Conservation (phyloP, 1,284 basidiomycete genomes). For the Fomes fomentarius region DNA sequence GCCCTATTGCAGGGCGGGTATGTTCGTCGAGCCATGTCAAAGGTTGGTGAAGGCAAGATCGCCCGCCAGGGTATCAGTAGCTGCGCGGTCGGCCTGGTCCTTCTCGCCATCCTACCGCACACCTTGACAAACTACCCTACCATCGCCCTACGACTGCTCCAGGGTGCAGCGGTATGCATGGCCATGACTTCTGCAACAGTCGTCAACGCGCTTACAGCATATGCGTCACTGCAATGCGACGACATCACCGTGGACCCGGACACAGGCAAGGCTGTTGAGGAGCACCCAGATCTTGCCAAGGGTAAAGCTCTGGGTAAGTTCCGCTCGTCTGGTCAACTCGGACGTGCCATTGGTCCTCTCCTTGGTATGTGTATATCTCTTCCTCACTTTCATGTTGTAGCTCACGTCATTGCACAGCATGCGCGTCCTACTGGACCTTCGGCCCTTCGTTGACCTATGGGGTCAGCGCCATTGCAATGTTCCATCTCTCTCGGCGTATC, state of each 20-base stretch:
- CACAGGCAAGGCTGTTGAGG: constrained; percentile 55
- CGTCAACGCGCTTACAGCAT: constrained; percentile 86
- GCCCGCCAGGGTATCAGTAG: constrained; percentile 75
- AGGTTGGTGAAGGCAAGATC: constrained; percentile 77
- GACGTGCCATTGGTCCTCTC: constrained; percentile 86
- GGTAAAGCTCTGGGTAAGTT: constrained; percentile 86
- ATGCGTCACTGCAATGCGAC: constrained; percentile 86
- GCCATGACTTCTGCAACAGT: constrained; percentile 92
- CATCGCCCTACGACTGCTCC: constrained; percentile 63
- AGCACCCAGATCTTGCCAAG: constrained; percentile 73
- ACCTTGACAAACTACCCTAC: constrained; percentile 47
- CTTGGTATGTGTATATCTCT: constrained; percentile 55
- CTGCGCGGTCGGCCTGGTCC: constrained; percentile 69
- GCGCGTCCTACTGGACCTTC: constrained; percentile 85
- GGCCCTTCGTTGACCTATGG: constrained; percentile 82
- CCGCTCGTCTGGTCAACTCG: constrained; percentile 87
- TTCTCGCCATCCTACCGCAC: constrained; percentile 71
- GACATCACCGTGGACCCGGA: constrained; percentile 58
- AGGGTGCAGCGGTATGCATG: constrained; percentile 76
- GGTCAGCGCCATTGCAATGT: constrained; percentile 66
- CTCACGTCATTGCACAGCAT: constrained; percentile 49
- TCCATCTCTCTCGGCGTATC: constrained; percentile 57
- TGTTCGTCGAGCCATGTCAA: constrained; percentile 75
- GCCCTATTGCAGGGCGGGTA: constrained; percentile 90
- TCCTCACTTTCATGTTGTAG: background rate